phyloP scores from a whole-genome alignment of 805 yeast genomes.

The Nakazawaea holstii region DNA sequence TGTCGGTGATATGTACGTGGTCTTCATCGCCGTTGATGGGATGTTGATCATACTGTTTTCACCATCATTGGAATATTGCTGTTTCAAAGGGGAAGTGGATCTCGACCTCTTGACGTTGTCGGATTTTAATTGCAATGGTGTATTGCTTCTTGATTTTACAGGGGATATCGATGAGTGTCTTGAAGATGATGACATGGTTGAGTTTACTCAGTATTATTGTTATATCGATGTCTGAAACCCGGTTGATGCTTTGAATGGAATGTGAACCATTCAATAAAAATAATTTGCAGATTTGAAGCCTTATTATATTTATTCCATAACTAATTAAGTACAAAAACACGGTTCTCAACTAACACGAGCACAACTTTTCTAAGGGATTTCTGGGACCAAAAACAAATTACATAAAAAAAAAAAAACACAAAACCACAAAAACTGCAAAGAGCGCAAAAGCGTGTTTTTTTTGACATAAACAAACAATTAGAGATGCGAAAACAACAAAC shows the following conservation, averaged over 20 bases:
- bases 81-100: slow-evolving; percentile 7
- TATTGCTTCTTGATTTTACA: slow-evolving; percentile 3
- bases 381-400: background rate
- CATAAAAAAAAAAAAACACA: no score
- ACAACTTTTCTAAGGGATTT: background rate
- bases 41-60: background rate
- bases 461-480: background rate
- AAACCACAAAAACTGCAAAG: background rate
- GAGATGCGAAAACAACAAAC: background rate
- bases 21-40: background rate
- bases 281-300: no score
- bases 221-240: no score
- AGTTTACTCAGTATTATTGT: background rate
- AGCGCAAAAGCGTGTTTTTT: no score
- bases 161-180: slow-evolving; percentile 6
- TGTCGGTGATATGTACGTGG: slow-evolving; percentile 1
- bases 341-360: background rate
- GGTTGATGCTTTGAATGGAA: no score
- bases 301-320: no score
- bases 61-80: background rate
- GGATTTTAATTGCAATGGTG: slow-evolving; percentile 7
- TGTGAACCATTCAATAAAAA: no score
- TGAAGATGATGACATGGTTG: slow-evolving; percentile 2
- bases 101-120: slow-evolving; percentile 9
- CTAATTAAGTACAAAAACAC: background rate